phyloP scores from a whole-genome alignment of 139 green algal species.

The Coccomyxa sp. region DNA sequence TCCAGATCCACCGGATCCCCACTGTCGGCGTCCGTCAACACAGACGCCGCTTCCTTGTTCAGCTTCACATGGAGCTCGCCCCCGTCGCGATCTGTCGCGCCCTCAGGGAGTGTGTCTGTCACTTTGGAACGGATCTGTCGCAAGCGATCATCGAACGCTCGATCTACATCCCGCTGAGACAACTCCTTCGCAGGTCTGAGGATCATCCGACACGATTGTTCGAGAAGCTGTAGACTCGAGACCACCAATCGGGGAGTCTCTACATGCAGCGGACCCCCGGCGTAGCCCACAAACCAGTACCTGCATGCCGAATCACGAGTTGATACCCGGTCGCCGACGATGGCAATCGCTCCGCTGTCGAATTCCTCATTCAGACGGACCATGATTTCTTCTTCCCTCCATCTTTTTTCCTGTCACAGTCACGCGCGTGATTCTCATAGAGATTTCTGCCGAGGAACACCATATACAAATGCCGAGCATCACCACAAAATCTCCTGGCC shows the following conservation, averaged over 20 bases:
- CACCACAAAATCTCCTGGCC: not conserved
- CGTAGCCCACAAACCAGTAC: not conserved
- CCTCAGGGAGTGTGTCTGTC: not conserved
- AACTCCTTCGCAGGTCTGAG: not conserved
- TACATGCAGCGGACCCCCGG: not conserved
- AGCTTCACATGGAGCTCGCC: not conserved
- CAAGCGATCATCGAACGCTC: not conserved
- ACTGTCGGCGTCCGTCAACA: not conserved
- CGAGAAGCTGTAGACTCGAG: not conserved
- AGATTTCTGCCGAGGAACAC: not conserved
- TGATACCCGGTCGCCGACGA: not conserved
- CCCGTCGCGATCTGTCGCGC: not conserved
- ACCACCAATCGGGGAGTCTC: not conserved
- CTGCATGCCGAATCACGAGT: not conserved
- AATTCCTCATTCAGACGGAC: constrained; percentile 1
- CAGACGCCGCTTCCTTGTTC: not conserved
- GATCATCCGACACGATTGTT: not conserved
- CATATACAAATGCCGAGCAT: not conserved
- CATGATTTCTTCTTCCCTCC: constrained; percentile 1
- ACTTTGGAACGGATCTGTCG: not conserved
- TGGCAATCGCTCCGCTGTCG: not conserved
- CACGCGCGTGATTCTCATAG: not conserved
- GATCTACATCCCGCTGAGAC: not conserved
- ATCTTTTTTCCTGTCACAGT: constrained; percentile 1
- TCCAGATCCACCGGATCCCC: not conserved